These are phyloP conservation scores for Penicillium herquei DNA, from an alignment of 495 filamentous ascomycete genomes.

Conservation along the genomic window DNA sequence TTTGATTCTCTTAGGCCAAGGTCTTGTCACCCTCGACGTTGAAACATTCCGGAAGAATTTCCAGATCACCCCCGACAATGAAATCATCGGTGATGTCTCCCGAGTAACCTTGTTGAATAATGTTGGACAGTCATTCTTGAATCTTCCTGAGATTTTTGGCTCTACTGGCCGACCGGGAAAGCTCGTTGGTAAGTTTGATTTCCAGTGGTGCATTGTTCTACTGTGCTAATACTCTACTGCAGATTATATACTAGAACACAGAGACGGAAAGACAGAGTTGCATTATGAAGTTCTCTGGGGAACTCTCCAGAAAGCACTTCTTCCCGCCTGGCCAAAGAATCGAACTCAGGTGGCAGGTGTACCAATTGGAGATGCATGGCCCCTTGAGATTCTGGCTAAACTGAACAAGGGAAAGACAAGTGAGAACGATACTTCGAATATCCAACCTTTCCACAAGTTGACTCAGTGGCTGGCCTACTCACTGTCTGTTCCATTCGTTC, in stretches of 20 bases:
- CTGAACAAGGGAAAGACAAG: background rate
- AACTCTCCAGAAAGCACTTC: slow-evolving; percentile 49
- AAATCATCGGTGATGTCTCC: slow-evolving; percentile 50
- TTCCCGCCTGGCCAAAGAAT: slow-evolving; percentile 54
- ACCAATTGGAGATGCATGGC: slow-evolving; percentile 60
- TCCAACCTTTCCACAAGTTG: slow-evolving; percentile 74
- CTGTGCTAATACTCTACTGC: background rate
- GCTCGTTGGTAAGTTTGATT: slow-evolving; percentile 47
- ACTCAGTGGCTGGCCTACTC: slow-evolving; percentile 91
- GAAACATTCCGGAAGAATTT: slow-evolving; percentile 10
- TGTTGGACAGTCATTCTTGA: slow-evolving; percentile 47
- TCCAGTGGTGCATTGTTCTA: background rate
- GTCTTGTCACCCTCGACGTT: slow-evolving; percentile 4
- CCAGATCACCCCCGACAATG: slow-evolving; percentile 50
- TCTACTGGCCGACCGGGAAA: slow-evolving; percentile 49
- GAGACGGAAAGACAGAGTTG: slow-evolving; percentile 13
- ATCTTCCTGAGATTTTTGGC: slow-evolving; percentile 51
- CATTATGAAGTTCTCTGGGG: slow-evolving; percentile 46
- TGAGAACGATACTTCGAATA: slow-evolving; percentile 18
- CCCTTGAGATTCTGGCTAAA: slow-evolving; percentile 29
- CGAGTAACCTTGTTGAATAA: slow-evolving; percentile 47
- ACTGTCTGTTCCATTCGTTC: slow-evolving; percentile 82
- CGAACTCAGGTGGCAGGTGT: slow-evolving; percentile 50
- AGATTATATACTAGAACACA: slow-evolving; percentile 49
- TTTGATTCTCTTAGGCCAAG: background rate